These are phyloP conservation scores for Ganoderma lingzhi DNA, from an alignment of 1,284 basidiomycete species.

Conservation along the genomic window DNA sequence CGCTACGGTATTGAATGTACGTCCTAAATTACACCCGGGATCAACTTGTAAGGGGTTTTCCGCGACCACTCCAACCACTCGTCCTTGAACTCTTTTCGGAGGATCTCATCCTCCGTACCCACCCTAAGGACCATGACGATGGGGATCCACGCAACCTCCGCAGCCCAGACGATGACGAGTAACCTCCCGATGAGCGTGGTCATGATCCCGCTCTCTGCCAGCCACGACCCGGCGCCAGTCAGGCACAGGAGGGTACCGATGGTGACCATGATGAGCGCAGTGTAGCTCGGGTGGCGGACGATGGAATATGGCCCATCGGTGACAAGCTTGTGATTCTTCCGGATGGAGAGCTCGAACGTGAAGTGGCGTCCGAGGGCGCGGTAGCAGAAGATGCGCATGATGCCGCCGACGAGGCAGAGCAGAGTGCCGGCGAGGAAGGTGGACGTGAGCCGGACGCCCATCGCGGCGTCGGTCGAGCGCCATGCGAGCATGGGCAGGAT, in stretches of 20 bases:
- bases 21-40: conserved; percentile 24
- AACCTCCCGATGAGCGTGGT: conserved; percentile 21
- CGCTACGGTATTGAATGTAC: not conserved
- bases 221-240: conserved; percentile 29
- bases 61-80: conserved; percentile 30
- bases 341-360: conserved; percentile 37
- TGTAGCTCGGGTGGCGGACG: conserved; percentile 38
- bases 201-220: conserved; percentile 28
- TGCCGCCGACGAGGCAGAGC: conserved; percentile 26
- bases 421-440: conserved; percentile 29
- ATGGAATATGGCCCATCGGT: conserved; percentile 36
- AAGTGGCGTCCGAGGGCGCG: conserved; percentile 35
- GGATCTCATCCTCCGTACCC: conserved; percentile 27
- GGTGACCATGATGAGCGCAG: conserved; percentile 28
- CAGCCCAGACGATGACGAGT: conserved; percentile 24
- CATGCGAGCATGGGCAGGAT: conserved; percentile 21
- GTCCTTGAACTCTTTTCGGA: conserved; percentile 30
- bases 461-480: conserved; percentile 19
- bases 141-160: conserved; percentile 26
- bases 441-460: conserved; percentile 27
- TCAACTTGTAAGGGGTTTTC: conserved; percentile 31
- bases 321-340: conserved; percentile 33
- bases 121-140: conserved; percentile 25
- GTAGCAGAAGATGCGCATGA: conserved; percentile 34
- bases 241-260: conserved; percentile 25